Percentiles rank a stretch among this genome's conserved stretches.
phyloP scores from a whole-genome alignment of 768 basidiomycete species.

The Wakefieldia striispora region DNA sequence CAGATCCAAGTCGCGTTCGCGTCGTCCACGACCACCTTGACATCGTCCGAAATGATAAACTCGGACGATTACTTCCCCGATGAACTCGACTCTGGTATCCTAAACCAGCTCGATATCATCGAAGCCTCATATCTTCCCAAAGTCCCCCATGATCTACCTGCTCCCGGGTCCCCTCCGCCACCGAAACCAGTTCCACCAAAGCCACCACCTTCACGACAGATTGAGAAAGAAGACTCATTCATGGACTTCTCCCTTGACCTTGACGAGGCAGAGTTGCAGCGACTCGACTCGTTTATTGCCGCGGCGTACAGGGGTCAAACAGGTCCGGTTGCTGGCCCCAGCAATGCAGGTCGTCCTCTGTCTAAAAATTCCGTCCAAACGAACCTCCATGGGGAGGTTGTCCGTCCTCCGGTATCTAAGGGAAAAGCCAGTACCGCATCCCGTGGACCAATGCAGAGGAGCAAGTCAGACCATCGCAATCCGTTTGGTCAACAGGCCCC shows the following conservation, averaged over 20 bases:
- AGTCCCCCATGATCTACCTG: slow-evolving; percentile 5
- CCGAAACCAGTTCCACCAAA: slow-evolving; percentile 12
- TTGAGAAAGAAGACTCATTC: slow-evolving; percentile 43
- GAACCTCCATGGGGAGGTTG: slow-evolving; percentile 64
- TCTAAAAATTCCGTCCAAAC: slow-evolving; percentile 52
- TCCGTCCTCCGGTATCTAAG: slow-evolving; percentile 34
- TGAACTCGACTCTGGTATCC: slow-evolving; percentile 57
- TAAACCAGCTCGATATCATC: slow-evolving; percentile 66
- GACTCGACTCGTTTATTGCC: slow-evolving; percentile 52
- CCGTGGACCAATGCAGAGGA: slow-evolving; percentile 39
- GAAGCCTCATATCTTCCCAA: slow-evolving; percentile 53
- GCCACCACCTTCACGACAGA: slow-evolving; percentile 10
- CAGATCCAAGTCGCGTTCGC: background rate
- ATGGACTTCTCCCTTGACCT: slow-evolving; percentile 57
- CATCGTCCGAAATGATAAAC: slow-evolving; percentile 48
- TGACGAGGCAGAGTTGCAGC: slow-evolving; percentile 51
- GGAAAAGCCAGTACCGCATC: slow-evolving; percentile 27
- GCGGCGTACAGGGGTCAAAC: slow-evolving; percentile 44
- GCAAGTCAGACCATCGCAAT: slow-evolving; percentile 40
- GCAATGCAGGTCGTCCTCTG: slow-evolving; percentile 20
- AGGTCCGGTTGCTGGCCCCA: slow-evolving; percentile 41
- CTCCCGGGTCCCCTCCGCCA: slow-evolving; percentile 13
- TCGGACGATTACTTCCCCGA: slow-evolving; percentile 76
- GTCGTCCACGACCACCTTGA: slow-evolving; percentile 1
- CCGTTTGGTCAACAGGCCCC: slow-evolving; percentile 54